A percentile compares a stretch with the other conserved stretches of the same genome.
Conservation (phyloP, 345 rosid species). For the Carallia brachiata region DNA sequence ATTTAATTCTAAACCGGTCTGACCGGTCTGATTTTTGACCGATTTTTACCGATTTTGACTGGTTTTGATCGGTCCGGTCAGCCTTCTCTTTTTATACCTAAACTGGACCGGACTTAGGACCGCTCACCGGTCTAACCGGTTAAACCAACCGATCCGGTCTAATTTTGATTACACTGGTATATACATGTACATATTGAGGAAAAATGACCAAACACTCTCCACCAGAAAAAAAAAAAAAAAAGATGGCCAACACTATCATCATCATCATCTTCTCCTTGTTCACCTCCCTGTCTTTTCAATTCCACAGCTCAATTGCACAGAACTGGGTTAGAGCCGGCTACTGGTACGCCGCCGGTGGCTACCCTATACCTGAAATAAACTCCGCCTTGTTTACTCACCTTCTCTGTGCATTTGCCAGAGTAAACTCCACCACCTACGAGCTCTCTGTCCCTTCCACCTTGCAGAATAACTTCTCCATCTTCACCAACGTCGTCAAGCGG, state of each 20-base stretch:
- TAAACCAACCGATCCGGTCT: too few species aligned
- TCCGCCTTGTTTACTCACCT: conserved; percentile 19
- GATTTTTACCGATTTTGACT: too few species aligned
- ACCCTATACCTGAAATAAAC: conserved; percentile 1
- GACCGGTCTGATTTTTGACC: too few species aligned
- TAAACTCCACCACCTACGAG: conserved; percentile 17
- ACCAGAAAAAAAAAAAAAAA: too few species aligned
- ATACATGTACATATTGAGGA: too few species aligned
- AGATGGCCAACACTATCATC: background rate
- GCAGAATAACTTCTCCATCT: conserved; percentile 23
- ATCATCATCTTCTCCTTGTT: background rate
- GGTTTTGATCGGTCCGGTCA: too few species aligned
- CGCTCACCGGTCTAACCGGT: too few species aligned
- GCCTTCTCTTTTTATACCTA: too few species aligned
- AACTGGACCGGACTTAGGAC: too few species aligned
- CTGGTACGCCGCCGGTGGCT: background rate
- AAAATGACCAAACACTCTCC: too few species aligned
- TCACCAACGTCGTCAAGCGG: conserved; percentile 25
- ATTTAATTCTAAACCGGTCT: too few species aligned
- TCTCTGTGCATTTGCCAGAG: conserved; percentile 11
- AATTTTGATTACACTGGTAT: too few species aligned
- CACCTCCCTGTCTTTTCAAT: background rate
- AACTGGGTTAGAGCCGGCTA: conserved; percentile 11
- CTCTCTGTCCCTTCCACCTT: background rate
- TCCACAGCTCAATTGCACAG: background rate